Evolutionary conservation across 805 yeast species (phyloP).

Genomic region (Wickerhamiella sorbophila): DNA sequence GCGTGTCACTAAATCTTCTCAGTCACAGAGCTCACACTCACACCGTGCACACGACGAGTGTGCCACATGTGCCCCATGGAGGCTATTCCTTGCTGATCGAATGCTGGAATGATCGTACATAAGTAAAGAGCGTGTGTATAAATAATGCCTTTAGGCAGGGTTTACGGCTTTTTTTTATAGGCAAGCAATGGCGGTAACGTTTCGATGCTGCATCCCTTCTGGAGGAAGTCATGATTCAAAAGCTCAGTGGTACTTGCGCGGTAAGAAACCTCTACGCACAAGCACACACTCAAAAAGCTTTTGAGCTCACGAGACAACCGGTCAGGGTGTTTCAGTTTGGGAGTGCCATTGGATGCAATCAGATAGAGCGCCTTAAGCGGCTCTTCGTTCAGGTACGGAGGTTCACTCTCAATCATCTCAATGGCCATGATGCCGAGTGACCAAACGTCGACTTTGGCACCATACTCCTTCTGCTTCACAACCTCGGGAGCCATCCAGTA

Average conservation of each 20-base stretch:
- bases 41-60: too few relatives aligned
- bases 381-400: conserved; percentile 68
- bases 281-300: conserved; percentile 75
- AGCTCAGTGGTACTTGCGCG: conserved; percentile 86
- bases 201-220: conserved; percentile 19
- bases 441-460: conserved; percentile 74
- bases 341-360: conserved; percentile 72
- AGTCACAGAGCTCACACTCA: too few relatives aligned
- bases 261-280: conserved; percentile 85
- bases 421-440: conserved; percentile 74
- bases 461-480: conserved; percentile 65
- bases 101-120: not conserved
- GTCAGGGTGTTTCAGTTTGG: conserved; percentile 58
- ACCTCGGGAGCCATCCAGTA: conserved; percentile 90
- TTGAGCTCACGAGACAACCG: conserved; percentile 59
- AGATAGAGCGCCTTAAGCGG: conserved; percentile 63
- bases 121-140: not conserved
- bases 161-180: conserved; percentile 8
- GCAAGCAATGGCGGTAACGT: conserved; percentile 25
- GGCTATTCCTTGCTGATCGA: too few relatives aligned
- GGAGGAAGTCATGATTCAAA: conserved; percentile 43
- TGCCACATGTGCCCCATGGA: too few relatives aligned
- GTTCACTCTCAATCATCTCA: conserved; percentile 79
- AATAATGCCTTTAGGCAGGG: not conserved
- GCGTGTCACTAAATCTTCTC: too few relatives aligned